These are phyloP conservation scores for Pleurozium schreberi DNA, from an alignment of 225 moss, liverwort and hornwort species.

Conservation along the genomic window DNA sequence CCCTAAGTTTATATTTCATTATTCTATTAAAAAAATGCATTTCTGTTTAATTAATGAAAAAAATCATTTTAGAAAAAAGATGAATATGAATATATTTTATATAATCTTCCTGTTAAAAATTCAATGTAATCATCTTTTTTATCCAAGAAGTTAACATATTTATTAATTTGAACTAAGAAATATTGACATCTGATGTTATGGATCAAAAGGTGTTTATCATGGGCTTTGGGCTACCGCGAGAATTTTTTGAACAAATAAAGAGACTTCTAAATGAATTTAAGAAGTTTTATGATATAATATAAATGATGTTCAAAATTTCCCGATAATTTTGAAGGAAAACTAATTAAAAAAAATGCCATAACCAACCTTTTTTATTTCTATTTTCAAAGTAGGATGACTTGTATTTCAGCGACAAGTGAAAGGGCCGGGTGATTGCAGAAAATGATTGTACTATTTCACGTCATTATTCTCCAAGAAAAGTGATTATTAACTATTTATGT, in stretches of 20 bases:
- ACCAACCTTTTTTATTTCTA: neutral
- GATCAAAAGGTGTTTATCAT: neutral
- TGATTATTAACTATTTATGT: neutral
- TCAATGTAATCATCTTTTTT: neutral
- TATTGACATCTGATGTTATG: neutral
- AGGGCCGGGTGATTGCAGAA: neutral
- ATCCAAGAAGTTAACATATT: neutral
- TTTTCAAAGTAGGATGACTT: neutral
- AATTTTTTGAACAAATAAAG: neutral
- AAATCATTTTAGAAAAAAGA: no score
- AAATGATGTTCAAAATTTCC: neutral
- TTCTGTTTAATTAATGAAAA: neutral
- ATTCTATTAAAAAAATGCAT: fast-evolving
- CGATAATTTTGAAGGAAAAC: neutral
- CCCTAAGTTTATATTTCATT: neutral
- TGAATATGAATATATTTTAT: fast-evolving
- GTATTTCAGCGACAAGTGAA: fast-evolving
- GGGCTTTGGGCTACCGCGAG: fast-evolving
- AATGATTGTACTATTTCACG: neutral
- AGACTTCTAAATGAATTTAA: neutral
- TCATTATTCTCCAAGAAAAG: neutral
- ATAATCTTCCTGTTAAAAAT: fast-evolving
- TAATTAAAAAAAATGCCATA: neutral
- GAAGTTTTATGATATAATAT: no score
- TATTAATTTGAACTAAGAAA: neutral